Evolutionary conservation across 257 asterid genomes (phyloP), one percentile per base, ranked within the genome.

Genomic region (Solanum chmielewskii): DNA sequence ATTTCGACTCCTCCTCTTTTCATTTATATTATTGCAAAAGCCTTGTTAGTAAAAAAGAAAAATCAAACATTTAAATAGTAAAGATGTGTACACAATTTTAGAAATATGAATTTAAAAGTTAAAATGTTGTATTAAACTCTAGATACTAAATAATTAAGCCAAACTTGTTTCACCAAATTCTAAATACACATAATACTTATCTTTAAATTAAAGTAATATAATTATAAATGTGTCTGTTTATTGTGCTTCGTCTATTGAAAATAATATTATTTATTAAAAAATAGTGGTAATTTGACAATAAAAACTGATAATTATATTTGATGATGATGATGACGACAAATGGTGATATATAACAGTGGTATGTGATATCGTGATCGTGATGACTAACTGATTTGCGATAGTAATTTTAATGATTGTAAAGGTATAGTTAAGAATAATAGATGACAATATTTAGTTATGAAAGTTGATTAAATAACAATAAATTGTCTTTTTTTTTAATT

Each of bases 261-360:
- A 33, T 35, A 1, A 33, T 33, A 71, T 9, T 33, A 6, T 5
- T 18, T 18, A 20, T 33, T 33, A 39, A 1, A 18, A 18, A 18
- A 1, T 18, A 0, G 2, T 31, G 11, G 0, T 7, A 29, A 14
- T 4, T 7, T 7, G 16, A 15, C 4, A 35, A 1, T 0, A 20
- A 18, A 33, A 18, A 71, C 0, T 16, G 14, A 16, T 20, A 9
- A 35, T 33, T 9, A 16, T 71, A 33, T 0, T 16, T 31, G 10
- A 33, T 16, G 78, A 14, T 18, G 25, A 4, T 4, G 2, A 0
- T 2, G 41, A 35, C 0, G 41, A 35, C 0, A 18, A 33, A 33
- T 33, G 9, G 5, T 69, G 5, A 29, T 69, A 13, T 1, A 6
- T 29, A 14, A 7, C 15, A 21, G 11, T 31, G n/a, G 1, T 4